Evolutionary conservation across 495 filamentous ascomycete species (phyloP).

Genomic region (Tuber microsphaerosporum): DNA sequence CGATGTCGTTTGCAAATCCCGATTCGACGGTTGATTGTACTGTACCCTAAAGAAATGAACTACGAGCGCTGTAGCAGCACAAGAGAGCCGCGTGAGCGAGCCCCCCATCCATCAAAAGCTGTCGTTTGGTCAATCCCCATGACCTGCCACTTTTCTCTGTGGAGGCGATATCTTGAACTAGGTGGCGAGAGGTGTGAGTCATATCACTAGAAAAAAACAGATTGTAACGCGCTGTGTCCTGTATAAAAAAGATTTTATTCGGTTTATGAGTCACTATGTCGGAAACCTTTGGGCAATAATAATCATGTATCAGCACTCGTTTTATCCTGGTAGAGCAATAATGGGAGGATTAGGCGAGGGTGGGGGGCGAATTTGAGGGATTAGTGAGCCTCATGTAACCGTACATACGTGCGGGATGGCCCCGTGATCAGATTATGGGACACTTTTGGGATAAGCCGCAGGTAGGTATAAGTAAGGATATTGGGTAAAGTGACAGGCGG

Average conservation of each 20-base stretch:
- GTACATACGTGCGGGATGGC: neutral
- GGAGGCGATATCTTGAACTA: neutral
- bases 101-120: neutral
- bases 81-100: neutral
- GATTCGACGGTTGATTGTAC: neutral
- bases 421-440: neutral
- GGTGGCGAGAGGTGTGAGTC: neutral
- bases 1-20: conserved; percentile 21
- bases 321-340: neutral
- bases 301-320: neutral
- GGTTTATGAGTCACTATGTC: neutral
- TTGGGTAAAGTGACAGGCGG: neutral
- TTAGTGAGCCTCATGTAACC: neutral
- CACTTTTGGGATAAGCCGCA: neutral
- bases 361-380: neutral
- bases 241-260: neutral
- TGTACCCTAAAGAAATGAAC: neutral
- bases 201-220: neutral
- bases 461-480: neutral
- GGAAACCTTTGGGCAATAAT: neutral
- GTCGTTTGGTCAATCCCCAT: neutral
- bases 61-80: neutral
- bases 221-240: neutral
- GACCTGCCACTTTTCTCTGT: neutral
- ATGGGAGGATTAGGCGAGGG: neutral